Base-by-base conservation (phyloP, 306 rosid genomes). In the Prosopis cineraria region DNA sequence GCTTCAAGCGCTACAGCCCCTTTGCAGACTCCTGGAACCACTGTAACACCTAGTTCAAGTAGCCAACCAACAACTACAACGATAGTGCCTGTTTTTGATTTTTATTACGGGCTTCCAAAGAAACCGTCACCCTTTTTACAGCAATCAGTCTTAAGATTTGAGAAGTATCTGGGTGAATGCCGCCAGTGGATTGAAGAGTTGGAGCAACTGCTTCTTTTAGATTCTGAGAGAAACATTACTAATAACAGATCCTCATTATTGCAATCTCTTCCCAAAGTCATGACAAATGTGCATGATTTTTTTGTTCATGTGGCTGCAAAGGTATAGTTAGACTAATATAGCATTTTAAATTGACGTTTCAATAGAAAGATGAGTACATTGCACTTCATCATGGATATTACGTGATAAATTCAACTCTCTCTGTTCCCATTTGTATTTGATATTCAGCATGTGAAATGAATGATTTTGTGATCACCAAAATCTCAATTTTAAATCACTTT, bases 301-400 rank as follows among this genome's bases (percentile, higher is more conserved):
- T 96, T 96, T 78, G 92, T 96, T 86, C 97, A 96, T 1, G 98
- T 93, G 78, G 99, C 98, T 76, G 93, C 98, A 31, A 93, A 91
- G 99, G 99, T 96, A 84, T 72, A 72, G 47, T 52, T 25, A 85
- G 76, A 22, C 10, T 43, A n/a, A 16, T 73, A 31, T 70, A 11
- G 45, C 56, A 67, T 77, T 41, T 75, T 39, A 50, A 59, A 47
- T 44, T 58, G 19, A 76, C 45, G 13, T 60, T 65, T 17, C 63
- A 76, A 10, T 40, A 22, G 71, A 65, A 58, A 34, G 52, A 47
- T 5, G 66, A 72, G 43, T 66, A 52, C 45, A 39, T 30, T 64
- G 76, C 77, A 40, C 52, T 44, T 78, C 40, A 29, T 34, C 55
- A 29, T 34, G 40, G 62, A 45, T 73, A 50, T 6, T 53, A 62